Evolutionary conservation across 495 filamentous ascomycete genomes (phyloP), one percentile per base, ranked within the genome.

Genomic region (Tuber microsphaerosporum): DNA sequence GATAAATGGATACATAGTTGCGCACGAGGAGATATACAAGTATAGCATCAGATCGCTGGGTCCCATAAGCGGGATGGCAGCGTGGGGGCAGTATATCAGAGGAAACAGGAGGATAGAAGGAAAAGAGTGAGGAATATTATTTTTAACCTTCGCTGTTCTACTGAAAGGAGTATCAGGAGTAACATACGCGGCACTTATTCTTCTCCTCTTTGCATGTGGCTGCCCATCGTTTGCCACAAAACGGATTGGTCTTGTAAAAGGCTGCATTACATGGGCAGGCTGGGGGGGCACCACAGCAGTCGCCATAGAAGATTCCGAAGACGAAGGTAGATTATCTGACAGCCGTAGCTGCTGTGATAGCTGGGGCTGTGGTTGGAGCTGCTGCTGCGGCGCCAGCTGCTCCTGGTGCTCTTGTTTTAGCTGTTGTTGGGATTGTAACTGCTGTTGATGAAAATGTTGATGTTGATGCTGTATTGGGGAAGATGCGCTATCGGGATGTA

Each of bases 161-260:
- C 45, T 31, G 9, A 44, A 69, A 61, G 61, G 48, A 71, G 39
- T 26, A 69, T 73, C 75, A 73, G 75, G 75, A 69, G 71, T 75
- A 70, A 87, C 90, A 81, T 88, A 94, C 89, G 92, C 92, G 79
- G 92, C 90, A 84, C 91, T 92, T 82, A 94, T 91, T 83, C 92
- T 88, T 83, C 92, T 88, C 77, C 92, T 86, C 84, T 94, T 94
- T 70, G 91, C 90, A 76, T 92, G 91, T 70, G 92, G 92, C 77
- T 92, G 91, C 75, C 92, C 92, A 84, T 93, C 90, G 80, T 91
- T 93, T 74, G 91, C 90, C 77, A 94, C 91, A 83, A 94, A 94
- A 78, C 92, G 89, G 73, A 94, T 92, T 81, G 87, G 86, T 76
- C 85, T 85, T 69, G 82, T 82, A 45, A 81, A 81, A n/a, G 77